Conservation (phyloP, 1,139 yeast species). For the Wickerhamomyces sp. region DNA sequence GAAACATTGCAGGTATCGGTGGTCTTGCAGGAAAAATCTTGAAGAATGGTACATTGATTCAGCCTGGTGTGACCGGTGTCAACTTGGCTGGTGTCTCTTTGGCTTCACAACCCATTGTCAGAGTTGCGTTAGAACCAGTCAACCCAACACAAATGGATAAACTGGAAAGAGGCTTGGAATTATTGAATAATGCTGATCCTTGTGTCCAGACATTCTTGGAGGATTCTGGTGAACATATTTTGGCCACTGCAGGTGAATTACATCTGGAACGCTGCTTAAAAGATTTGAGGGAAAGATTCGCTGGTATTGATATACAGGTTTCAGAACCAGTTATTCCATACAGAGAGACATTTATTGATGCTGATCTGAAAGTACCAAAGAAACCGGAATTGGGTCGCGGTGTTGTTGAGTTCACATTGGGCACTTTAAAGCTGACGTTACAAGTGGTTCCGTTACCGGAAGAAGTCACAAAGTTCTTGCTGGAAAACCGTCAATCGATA, state of each 20-base stretch:
- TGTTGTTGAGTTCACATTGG: conserved; percentile 36
- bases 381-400: conserved; percentile 38
- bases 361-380: conserved; percentile 42
- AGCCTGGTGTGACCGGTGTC: conserved; percentile 47
- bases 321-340: conserved; percentile 96
- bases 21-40: conserved; percentile 80
- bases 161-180: conserved; percentile 71
- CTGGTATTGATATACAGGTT: conserved; percentile 79
- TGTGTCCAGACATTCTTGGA: conserved; percentile 83
- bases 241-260: conserved; percentile 94
- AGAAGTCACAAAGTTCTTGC: conserved; percentile 45
- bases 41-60: conserved; percentile 79
- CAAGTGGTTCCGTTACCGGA: conserved; percentile 56
- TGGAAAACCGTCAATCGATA: conserved; percentile 32
- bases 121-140: conserved; percentile 91
- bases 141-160: conserved; percentile 76
- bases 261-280: conserved; percentile 89
- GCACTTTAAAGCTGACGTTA: conserved; percentile 40
- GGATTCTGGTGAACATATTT: conserved; percentile 85
- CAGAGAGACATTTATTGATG: conserved; percentile 69
- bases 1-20: conserved; percentile 90
- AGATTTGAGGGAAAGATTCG: conserved; percentile 86
- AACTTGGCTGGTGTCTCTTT: conserved; percentile 66
- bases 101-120: conserved; percentile 79
- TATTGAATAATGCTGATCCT: conserved; percentile 86